Evolutionary conservation across 305 asterid species (phyloP), one percentile per base, ranked within the genome.

Genomic region (Caryopteris hybrid): DNA sequence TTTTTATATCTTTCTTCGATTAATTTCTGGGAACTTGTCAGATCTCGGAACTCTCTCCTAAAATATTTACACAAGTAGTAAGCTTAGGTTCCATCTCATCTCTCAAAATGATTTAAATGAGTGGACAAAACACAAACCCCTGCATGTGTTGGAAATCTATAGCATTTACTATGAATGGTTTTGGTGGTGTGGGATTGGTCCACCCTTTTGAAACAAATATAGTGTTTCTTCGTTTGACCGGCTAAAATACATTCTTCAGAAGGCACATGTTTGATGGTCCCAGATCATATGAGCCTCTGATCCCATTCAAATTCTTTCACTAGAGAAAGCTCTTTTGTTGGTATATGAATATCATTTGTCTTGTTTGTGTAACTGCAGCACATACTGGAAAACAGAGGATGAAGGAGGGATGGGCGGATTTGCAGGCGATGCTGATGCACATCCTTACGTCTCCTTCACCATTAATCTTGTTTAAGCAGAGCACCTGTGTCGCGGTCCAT

Each of bases 371-470:
- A 57, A 76, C 56, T 80, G 73, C 92, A 91, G 98, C 87, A 48
- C 86, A 58, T 89, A 66, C 88, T 91, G 98, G 98, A 91, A 89
- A 81, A 64, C 81, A 55, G 96, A 91, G 61, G 96, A 91, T 1
- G 98, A 89, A 61, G 92, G 86, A 66, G 91, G 92, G 70, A 60
- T 83, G 77, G 84, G 76, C 18, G 88, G 88, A 57, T 76, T 89
- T 51, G 95, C 80, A 65, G 87, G 90, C 9, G 98, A 91, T 16
- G 79, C 88, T 4, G 98, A 84, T 43, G 73, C 88, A 55, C 85
- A 91, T 80, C 96, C 98, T 69, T 91, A 91, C 6, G 96, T 91
- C 82, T 89, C 94, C 71, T 89, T 87, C 85, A 87, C 97, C 72
- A 80, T 91, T 71, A 91, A 91, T 83, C 96, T 91, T 70, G 69